Evolutionary conservation across 2,329 filamentous ascomycete genomes (phyloP).

Genomic region (Diplocarpon mali): DNA sequence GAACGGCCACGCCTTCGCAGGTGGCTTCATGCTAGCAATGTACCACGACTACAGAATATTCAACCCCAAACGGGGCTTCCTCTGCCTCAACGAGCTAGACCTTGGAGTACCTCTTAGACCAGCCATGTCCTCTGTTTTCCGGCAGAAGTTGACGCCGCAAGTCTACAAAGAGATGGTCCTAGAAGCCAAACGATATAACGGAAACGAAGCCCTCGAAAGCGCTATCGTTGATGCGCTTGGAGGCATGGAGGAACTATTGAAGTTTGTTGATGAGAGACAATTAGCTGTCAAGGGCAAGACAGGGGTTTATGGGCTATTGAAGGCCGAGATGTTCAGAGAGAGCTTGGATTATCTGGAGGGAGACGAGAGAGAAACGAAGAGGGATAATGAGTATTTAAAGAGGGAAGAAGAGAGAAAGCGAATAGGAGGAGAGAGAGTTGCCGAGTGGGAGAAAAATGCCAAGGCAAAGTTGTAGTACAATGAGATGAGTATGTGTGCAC

Average conservation of each 20-base stretch:
- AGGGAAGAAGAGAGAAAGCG: constrained; percentile 27
- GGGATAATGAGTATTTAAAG: constrained; percentile 34
- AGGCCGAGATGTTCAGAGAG: constrained; percentile 65
- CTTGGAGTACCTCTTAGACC: constrained; percentile 66
- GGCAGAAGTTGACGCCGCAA: constrained; percentile 47
- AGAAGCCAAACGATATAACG: constrained; percentile 60
- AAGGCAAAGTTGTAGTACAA: constrained; percentile 19
- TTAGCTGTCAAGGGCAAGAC: constrained; percentile 51
- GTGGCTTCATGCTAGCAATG: constrained; percentile 71
- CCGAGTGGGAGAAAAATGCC: constrained; percentile 22
- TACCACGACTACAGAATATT: constrained; percentile 77
- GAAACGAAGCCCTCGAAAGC: constrained; percentile 48
- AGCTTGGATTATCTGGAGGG: constrained; percentile 46
- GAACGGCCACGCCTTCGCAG: constrained; percentile 74
- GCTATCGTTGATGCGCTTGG: constrained; percentile 61
- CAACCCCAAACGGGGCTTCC: constrained; percentile 57
- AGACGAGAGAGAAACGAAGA: constrained; percentile 39
- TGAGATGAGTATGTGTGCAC: too few species aligned
- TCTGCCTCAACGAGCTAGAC: constrained; percentile 73
- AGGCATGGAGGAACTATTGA: constrained; percentile 50
- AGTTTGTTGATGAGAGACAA: constrained; percentile 46
- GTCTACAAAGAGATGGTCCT: constrained; percentile 56
- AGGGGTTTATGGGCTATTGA: constrained; percentile 60
- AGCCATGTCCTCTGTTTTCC: constrained; percentile 65
- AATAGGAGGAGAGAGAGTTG: constrained; percentile 15